These are phyloP conservation scores for Leccinellum albellum DNA, from an alignment of 768 basidiomycete species.

Conservation along the genomic window DNA sequence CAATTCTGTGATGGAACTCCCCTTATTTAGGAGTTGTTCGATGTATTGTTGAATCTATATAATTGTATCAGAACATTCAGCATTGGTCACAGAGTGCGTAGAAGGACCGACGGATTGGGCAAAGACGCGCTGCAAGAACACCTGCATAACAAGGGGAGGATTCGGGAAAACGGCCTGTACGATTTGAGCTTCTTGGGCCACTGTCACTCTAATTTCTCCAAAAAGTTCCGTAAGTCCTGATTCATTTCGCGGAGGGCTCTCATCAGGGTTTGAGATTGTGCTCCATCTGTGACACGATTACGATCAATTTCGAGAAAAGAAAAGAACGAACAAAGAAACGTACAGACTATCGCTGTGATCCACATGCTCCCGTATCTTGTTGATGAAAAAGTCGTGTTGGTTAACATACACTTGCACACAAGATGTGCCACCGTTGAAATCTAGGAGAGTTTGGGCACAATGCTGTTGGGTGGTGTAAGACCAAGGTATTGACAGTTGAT, in stretches of 20 bases:
- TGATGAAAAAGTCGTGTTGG: constrained; percentile 99
- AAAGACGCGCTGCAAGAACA: constrained; percentile 95
- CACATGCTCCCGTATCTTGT: constrained; percentile 69
- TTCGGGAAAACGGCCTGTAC: constrained; percentile 99
- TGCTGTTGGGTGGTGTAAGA: constrained; percentile 54
- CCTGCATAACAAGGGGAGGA: constrained; percentile 94
- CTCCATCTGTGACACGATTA: constrained; percentile 61
- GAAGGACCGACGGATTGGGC: constrained; percentile 78
- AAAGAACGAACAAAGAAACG: constrained; percentile 33
- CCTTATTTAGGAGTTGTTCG: constrained; percentile 80
- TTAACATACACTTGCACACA: constrained; percentile 99
- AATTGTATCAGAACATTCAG: constrained; percentile 4
- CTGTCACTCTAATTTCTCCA: constrained; percentile 82
- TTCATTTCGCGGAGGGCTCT: constrained; percentile 72
- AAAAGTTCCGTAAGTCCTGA: constrained; percentile 77
- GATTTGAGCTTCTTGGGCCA: constrained; percentile 94
- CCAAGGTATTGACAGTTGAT: constrained; percentile 2
- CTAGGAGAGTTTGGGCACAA: constrained; percentile 92
- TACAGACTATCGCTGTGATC: constrained; percentile 53
- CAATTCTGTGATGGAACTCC: constrained; percentile 74
- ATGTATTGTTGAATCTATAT: constrained; percentile 93
- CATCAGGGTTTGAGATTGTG: constrained; percentile 73
- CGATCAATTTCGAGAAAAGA: neutral
- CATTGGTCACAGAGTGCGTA: neutral
- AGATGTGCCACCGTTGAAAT: constrained; percentile 96